Percentiles rank a stretch among this genome's conserved stretches.
phyloP scores from a whole-genome alignment of 148 eudicot genomes.

The Rhododendron griersonianum region DNA sequence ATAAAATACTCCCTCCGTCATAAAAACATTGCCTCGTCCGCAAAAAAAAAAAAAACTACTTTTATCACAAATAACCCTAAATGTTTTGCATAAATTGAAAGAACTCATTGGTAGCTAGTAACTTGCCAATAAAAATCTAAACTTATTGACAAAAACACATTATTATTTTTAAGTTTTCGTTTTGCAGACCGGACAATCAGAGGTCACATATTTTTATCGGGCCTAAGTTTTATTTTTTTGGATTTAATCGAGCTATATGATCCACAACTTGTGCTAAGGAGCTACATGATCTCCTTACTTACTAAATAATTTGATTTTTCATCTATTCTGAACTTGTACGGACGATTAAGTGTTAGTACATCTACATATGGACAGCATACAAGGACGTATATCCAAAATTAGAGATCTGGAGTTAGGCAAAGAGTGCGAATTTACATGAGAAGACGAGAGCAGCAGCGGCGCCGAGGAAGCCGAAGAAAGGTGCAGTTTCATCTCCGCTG shows the following conservation, averaged over 20 bases:
- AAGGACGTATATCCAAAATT: background rate
- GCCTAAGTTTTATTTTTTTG: background rate
- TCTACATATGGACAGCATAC: background rate
- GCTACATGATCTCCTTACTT: background rate
- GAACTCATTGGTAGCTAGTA: too few species aligned
- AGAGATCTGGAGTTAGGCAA: background rate
- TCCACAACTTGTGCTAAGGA: too few species aligned
- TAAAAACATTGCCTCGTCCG: background rate
- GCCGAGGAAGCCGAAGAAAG: slow-evolving; percentile 67
- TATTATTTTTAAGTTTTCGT: too few species aligned
- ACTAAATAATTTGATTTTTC: background rate
- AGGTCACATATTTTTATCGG: background rate
- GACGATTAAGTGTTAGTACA: too few species aligned
- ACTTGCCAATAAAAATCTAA: background rate
- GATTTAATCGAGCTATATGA: too few species aligned
- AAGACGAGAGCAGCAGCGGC: slow-evolving; percentile 68
- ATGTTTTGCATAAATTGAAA: too few species aligned
- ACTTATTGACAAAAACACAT: background rate
- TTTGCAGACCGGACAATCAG: too few species aligned
- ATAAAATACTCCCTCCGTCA: background rate
- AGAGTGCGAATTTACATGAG: slow-evolving; percentile 34
- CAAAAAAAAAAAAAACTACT: too few species aligned
- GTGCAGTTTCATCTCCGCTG: slow-evolving; percentile 75
- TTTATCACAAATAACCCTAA: too few species aligned
- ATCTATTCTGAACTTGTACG: background rate